Evolutionary conservation across 2,329 filamentous ascomycete species (phyloP).

Genomic region (Macrophomina phaseolina): DNA sequence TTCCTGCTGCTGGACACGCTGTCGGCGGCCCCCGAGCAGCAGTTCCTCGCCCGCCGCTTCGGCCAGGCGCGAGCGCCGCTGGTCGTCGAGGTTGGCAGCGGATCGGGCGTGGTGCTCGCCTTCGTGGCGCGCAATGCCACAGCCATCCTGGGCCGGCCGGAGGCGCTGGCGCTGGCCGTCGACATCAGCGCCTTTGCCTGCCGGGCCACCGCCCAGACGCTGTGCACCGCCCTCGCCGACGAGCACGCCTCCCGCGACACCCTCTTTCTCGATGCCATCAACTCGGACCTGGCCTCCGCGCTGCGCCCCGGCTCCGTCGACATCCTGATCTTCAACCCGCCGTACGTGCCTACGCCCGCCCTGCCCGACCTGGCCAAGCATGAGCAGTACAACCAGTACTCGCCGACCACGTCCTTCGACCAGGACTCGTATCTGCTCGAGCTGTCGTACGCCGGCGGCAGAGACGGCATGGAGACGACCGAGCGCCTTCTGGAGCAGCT

Average conservation of each 20-base stretch:
- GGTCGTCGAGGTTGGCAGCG: constrained; percentile 84
- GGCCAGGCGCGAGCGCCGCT: constrained; percentile 51
- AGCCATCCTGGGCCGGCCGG: constrained; percentile 72
- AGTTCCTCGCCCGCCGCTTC: constrained; percentile 73
- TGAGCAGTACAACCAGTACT: constrained; percentile 33
- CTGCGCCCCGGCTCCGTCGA: constrained; percentile 70
- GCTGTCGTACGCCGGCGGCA: constrained; percentile 86
- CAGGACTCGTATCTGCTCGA: constrained; percentile 82
- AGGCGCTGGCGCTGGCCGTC: constrained; percentile 74
- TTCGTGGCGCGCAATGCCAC: constrained; percentile 80
- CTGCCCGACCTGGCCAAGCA: constrained; percentile 64
- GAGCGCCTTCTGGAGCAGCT: constrained; percentile 75
- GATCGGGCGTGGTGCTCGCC: constrained; percentile 91
- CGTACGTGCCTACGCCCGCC: constrained; percentile 87
- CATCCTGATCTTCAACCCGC: constrained; percentile 93
- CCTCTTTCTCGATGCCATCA: constrained; percentile 68
- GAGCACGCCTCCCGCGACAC: constrained; percentile 11
- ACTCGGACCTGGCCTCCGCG: constrained; percentile 71
- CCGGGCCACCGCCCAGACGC: constrained; percentile 73
- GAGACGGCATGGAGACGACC: constrained; percentile 93
- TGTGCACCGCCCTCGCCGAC: constrained; percentile 56
- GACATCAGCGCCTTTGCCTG: constrained; percentile 90
- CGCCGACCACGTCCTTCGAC: constrained; percentile 62
- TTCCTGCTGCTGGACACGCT: constrained; percentile 93
- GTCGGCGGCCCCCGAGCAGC: constrained; percentile 70